Base-by-base conservation (phyloP, 1,284 basidiomycete species). In the Wolfiporia cocos region DNA sequence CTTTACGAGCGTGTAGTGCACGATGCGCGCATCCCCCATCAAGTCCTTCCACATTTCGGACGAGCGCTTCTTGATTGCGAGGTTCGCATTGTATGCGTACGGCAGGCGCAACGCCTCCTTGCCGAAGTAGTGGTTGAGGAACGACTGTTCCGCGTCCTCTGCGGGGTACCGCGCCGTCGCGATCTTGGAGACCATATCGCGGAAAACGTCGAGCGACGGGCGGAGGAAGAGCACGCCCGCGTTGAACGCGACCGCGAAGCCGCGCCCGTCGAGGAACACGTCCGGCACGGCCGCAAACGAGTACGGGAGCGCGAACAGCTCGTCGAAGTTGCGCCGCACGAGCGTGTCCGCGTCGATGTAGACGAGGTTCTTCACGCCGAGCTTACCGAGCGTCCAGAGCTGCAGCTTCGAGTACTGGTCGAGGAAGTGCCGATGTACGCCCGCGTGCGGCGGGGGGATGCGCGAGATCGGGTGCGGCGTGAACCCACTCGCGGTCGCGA, bases 281-380 rank as follows among this genome's bases (percentile, higher is more conserved):
- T 72, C 69, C 5, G 68, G 67, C 2, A 66, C 67, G 4, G 70
- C 70, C 15, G 58, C 70, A 42, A 73, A 66, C 24, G 56, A 54
- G 58, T 64, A 71, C 11, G 68, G 68, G 3, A 66, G 50, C 15
- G 58, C 48, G 53, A 70, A 72, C n/a, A 73, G 61, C 53, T 73
- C 70, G 51, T 71, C 68, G 44, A 73, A 65, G 49, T 69, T 70
- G 15, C 56, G 52, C 12, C 57, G 57, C 10, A 68, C 66, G 47
- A 72, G 60, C 18, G 66, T 70, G 54, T 71, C 69, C 14, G 65
- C 66, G 50, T 71, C 69, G 37, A 73, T 56, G 52, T 71, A 72
- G 5, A 72, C 61, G 31, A 55, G 51, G 30, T 46, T 48, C 21
- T 60, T 52, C 43, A 65, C 50, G 19, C 63, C 56, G 20, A 54